These are phyloP conservation scores for Porpolomopsis calyptriformis DNA, from an alignment of 768 basidiomycete genomes.

Conservation along the genomic window DNA sequence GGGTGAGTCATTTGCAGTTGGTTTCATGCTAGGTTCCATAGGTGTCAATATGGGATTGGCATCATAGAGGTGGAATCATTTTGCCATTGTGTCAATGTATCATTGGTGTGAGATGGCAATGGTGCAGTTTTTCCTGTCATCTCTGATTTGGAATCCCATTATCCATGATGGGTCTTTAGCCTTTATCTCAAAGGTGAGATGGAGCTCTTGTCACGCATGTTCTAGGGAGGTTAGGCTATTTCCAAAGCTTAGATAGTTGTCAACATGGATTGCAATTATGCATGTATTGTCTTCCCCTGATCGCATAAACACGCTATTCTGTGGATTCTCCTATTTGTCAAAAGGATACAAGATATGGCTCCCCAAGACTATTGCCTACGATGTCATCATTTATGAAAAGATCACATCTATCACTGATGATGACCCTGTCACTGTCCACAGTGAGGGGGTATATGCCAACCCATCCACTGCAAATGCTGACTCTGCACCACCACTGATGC, in stretches of 20 bases:
- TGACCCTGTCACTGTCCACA: background rate
- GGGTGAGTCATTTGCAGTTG: background rate
- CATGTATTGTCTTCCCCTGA: background rate
- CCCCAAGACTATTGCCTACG: background rate
- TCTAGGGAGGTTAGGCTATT: background rate
- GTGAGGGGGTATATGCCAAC: background rate
- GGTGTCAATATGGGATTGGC: background rate
- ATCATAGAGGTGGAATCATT: background rate
- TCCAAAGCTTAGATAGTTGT: background rate
- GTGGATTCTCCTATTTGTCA: background rate
- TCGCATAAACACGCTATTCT: background rate
- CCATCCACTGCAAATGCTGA: background rate
- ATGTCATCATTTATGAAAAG: background rate
- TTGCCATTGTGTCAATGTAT: background rate
- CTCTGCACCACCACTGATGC: background rate
- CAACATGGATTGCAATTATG: background rate
- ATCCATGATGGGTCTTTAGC: background rate
- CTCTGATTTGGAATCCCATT: background rate
- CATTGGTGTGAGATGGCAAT: background rate
- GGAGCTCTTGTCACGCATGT: background rate
- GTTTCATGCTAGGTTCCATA: background rate
- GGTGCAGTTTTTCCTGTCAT: background rate
- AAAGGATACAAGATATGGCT: background rate
- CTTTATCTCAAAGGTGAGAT: background rate
- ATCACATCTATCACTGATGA: background rate